Conservation (phyloP, 1,139 yeast species). For the Candida dubliniensis region DNA sequence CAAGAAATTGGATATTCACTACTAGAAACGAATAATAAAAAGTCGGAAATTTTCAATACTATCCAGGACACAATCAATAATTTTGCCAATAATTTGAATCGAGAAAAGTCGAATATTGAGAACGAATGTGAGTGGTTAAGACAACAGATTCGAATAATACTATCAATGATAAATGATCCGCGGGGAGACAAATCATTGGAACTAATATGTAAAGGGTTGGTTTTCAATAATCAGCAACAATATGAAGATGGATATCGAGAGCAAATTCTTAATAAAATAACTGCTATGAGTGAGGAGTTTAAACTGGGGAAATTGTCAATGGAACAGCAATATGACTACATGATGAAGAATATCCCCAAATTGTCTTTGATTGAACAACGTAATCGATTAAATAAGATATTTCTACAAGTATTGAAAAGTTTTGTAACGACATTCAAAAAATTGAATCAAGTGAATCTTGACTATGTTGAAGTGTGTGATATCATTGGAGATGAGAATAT, state of each 20-base stretch:
- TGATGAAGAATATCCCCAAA: slow-evolving; percentile 28
- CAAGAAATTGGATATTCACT: slow-evolving; percentile 40
- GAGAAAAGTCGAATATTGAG: slow-evolving; percentile 41
- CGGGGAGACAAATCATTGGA: slow-evolving; percentile 29
- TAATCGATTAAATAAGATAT: slow-evolving; percentile 34
- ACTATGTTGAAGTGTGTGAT: slow-evolving; percentile 30
- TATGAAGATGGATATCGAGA: slow-evolving; percentile 36
- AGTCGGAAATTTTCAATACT: slow-evolving; percentile 39
- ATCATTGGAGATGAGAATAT: slow-evolving; percentile 25
- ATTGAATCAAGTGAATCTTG: slow-evolving; percentile 27
- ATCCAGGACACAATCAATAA: slow-evolving; percentile 41
- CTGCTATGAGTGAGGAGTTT: slow-evolving; percentile 14
- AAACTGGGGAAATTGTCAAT: slow-evolving; percentile 28
- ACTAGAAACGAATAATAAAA: slow-evolving; percentile 34
- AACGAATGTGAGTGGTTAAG: slow-evolving; percentile 51
- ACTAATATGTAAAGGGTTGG: slow-evolving; percentile 32
- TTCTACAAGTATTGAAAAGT: slow-evolving; percentile 32
- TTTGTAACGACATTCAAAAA: slow-evolving; percentile 36
- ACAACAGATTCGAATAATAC: slow-evolving; percentile 42
- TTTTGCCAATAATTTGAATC: slow-evolving; percentile 31
- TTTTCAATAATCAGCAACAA: slow-evolving; percentile 27
- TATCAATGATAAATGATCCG: slow-evolving; percentile 42
- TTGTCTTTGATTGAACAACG: slow-evolving; percentile 35
- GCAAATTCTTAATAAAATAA: slow-evolving; percentile 25
- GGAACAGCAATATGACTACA: slow-evolving; percentile 28